Evolutionary conservation across 2,329 filamentous ascomycete species (phyloP).

Genomic region (Fusarium musae): DNA sequence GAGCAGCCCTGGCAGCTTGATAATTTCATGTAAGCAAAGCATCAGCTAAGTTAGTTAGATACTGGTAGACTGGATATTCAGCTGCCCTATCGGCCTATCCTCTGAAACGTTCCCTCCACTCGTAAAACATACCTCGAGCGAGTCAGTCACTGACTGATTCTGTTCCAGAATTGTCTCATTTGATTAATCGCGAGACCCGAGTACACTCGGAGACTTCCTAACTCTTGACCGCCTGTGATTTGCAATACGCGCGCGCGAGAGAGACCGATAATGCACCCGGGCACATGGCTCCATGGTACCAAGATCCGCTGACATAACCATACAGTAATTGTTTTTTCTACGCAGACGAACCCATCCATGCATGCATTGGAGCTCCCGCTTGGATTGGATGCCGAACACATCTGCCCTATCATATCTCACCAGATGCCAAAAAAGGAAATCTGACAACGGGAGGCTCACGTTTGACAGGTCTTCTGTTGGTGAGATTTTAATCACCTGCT

Average conservation of each 20-base stretch:
- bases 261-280: conserved; percentile 1
- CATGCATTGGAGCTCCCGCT: conserved; percentile 1
- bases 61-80: neutral
- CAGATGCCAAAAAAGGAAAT: conserved; percentile 24
- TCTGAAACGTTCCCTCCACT: neutral
- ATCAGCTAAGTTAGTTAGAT: neutral
- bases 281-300: neutral
- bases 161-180: neutral
- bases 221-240: neutral
- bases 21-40: neutral
- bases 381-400: conserved; percentile 1
- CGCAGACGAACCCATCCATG: conserved; percentile 1
- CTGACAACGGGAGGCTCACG: neutral
- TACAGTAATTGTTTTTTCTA: neutral
- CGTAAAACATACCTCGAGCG: neutral
- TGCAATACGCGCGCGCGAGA: conserved; percentile 23
- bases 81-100: neutral
- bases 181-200: neutral
- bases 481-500: neutral
- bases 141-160: neutral
- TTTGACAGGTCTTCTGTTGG: neutral
- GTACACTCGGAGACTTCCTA: neutral
- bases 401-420: conserved; percentile 13
- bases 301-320: conserved; percentile 10
- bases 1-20: neutral